Conservation (phyloP, 2,329 filamentous ascomycete genomes). For the Keithomyces neogunnii region DNA sequence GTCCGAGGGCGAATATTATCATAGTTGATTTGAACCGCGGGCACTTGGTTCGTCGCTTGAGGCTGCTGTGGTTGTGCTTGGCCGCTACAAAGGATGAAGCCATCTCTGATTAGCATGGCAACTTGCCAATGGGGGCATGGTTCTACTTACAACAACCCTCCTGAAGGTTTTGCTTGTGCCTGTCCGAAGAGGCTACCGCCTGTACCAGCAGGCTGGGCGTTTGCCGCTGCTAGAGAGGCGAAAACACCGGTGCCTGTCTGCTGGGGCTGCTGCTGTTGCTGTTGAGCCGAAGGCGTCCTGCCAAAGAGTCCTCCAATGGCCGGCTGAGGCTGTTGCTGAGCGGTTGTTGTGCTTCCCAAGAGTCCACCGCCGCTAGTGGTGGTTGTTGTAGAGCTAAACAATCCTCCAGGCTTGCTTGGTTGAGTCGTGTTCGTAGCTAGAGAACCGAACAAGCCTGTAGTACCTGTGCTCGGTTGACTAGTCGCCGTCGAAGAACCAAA, state of each 20-base stretch:
- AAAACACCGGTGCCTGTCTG: slow-evolving; percentile 21
- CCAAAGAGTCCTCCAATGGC: slow-evolving; percentile 24
- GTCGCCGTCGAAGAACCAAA: slow-evolving; percentile 21
- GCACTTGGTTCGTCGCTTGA: slow-evolving; percentile 42
- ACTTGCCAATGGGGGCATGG: neutral
- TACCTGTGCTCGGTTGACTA: slow-evolving; percentile 7
- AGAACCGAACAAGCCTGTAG: slow-evolving; percentile 22
- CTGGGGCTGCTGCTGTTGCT: slow-evolving; percentile 19
- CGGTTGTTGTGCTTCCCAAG: slow-evolving; percentile 2
- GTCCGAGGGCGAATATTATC: slow-evolving; percentile 77
- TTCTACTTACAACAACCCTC: slow-evolving; percentile 23
- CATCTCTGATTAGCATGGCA: neutral
- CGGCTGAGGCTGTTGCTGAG: slow-evolving; percentile 18
- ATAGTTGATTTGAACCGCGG: slow-evolving; percentile 71
- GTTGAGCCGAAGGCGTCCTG: slow-evolving; percentile 15
- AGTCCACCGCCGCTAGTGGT: slow-evolving; percentile 2
- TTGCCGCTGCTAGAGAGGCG: slow-evolving; percentile 12
- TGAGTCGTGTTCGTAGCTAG: slow-evolving; percentile 14
- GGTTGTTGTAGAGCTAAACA: slow-evolving; percentile 16
- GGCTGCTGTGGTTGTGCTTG: slow-evolving; percentile 20
- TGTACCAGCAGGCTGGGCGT: slow-evolving; percentile 10
- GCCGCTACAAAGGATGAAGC: slow-evolving; percentile 12
- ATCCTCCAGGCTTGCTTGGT: slow-evolving; percentile 11
- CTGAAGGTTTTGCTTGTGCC: slow-evolving; percentile 23
- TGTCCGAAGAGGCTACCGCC: slow-evolving; percentile 23